These are phyloP conservation scores for Calonectria multiphialidica DNA, from an alignment of 2,329 filamentous ascomycete genomes.

Conservation along the genomic window DNA sequence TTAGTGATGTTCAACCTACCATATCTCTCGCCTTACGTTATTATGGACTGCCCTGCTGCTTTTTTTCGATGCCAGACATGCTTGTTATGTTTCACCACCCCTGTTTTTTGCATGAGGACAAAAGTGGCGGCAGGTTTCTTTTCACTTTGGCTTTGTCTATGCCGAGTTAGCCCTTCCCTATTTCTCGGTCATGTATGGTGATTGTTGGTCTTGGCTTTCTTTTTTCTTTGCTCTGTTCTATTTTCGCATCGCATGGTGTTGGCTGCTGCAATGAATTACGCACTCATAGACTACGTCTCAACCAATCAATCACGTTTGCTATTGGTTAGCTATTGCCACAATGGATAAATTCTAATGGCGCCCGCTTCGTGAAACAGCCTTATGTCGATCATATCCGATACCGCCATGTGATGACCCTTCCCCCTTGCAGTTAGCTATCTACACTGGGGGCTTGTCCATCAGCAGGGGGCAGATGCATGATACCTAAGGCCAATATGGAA, in stretches of 20 bases:
- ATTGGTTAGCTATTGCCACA: neutral
- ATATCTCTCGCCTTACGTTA: conserved; percentile 17
- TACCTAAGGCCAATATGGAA: no score
- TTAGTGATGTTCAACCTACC: conserved; percentile 16
- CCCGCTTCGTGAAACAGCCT: neutral
- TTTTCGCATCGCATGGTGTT: conserved; percentile 35
- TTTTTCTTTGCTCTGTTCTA: neutral
- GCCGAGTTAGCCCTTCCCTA: neutral
- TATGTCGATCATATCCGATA: neutral
- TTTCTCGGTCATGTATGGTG: neutral
- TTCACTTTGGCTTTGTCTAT: neutral
- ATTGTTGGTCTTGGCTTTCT: neutral
- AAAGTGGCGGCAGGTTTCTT: neutral
- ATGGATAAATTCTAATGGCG: no score
- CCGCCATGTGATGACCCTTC: neutral
- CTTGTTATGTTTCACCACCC: neutral
- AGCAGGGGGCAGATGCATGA: neutral
- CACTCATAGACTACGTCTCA: neutral
- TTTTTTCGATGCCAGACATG: neutral
- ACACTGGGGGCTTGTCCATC: neutral
- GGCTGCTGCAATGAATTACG: conserved; percentile 8
- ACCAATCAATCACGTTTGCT: conserved; percentile 1
- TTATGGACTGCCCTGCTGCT: neutral
- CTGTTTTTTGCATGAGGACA: neutral
- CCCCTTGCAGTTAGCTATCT: neutral